Evolutionary conservation across 176 grass and related monocot genomes (phyloP).

Genomic region (Carex pumila): DNA sequence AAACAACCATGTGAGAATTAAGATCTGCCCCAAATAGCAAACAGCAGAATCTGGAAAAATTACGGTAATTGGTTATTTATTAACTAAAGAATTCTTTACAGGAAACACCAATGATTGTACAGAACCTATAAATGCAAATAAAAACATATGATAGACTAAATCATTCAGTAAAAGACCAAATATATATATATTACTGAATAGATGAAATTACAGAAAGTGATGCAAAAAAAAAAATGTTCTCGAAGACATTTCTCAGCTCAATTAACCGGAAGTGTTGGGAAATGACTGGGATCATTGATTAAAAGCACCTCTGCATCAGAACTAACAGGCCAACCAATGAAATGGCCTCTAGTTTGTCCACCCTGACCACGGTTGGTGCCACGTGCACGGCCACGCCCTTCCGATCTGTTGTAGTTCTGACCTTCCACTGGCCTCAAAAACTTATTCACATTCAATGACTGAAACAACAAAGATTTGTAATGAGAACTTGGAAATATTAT

Average conservation of each 20-base stretch:
- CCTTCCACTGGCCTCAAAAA: slow-evolving; percentile 59
- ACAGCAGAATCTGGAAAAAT: too few relatives aligned
- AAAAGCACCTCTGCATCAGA: neutral
- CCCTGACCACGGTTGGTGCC: too few relatives aligned
- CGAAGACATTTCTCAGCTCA: too few relatives aligned
- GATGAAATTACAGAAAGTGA: too few relatives aligned
- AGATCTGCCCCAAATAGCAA: too few relatives aligned
- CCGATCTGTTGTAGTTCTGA: slow-evolving; percentile 30
- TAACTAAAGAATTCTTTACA: neutral
- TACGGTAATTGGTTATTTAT: too few relatives aligned
- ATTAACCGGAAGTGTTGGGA: neutral
- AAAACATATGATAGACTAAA: neutral
- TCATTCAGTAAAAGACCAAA: neutral
- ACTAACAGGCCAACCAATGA: neutral
- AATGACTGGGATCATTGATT: neutral
- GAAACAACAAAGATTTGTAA: neutral
- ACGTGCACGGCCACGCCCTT: neutral
- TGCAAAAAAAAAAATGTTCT: too few relatives aligned
- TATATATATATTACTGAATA: too few relatives aligned
- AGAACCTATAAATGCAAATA: neutral
- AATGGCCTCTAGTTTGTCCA: neutral
- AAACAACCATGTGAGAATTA: too few relatives aligned
- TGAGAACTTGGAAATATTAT: neutral
- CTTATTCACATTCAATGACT: slow-evolving; percentile 54
- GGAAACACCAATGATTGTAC: neutral